phyloP scores from a whole-genome alignment of 176 grass and related monocot genomes.

The Avena eriantha region DNA sequence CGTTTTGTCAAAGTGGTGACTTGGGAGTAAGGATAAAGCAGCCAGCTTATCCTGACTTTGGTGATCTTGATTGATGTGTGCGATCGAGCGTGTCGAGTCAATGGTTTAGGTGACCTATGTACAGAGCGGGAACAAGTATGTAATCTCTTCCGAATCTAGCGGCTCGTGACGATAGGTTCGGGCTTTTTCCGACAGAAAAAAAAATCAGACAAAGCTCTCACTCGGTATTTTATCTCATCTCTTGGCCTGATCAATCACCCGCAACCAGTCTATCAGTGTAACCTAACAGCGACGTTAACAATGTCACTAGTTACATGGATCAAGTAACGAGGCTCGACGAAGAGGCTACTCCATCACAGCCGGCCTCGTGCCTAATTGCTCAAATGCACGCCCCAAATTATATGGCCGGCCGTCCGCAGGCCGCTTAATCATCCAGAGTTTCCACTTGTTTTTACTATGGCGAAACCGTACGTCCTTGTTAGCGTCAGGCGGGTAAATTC shows the following conservation, averaged over 20 bases:
- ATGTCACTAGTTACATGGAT: not conserved
- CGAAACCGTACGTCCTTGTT: not conserved
- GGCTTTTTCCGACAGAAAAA: slow-evolving; percentile 23
- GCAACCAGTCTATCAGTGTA: not conserved
- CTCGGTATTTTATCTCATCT: not conserved
- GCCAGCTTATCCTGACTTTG: not conserved
- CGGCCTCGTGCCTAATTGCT: not conserved
- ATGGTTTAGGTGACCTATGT: slow-evolving; percentile 32
- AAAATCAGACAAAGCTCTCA: not conserved
- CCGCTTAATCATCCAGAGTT: not conserved
- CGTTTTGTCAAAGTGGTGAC: not conserved
- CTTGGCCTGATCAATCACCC: not conserved
- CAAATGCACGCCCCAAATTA: not conserved
- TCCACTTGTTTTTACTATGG: too few species aligned
- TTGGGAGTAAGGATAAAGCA: not conserved
- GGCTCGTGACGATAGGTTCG: not conserved
- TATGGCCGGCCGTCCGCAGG: not conserved
- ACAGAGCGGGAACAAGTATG: not conserved
- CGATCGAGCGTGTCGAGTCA: not conserved
- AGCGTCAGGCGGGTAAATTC: slow-evolving; percentile 19
- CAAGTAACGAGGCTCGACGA: not conserved
- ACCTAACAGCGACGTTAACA: not conserved
- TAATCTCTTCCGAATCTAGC: not conserved
- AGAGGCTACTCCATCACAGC: not conserved
- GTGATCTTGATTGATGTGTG: too few species aligned